Percentiles rank a stretch among this genome's conserved stretches.
Evolutionary conservation across 1,139 yeast species (phyloP).

Genomic region (Waltiozyma sp.): DNA sequence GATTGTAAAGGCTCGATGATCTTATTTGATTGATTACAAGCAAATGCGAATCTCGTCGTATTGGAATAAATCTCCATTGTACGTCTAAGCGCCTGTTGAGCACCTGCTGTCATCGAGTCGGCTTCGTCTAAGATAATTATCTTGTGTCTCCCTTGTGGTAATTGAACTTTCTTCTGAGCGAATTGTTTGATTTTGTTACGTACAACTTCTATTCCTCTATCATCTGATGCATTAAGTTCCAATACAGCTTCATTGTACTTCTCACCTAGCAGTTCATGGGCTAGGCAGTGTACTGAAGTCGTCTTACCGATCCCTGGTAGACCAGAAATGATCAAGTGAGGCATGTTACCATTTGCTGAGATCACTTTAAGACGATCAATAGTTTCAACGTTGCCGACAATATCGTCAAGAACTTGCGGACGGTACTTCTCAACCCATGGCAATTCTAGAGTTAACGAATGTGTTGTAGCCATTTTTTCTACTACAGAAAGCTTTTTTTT

Average conservation of each 20-base stretch:
- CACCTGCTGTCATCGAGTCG: slow-evolving; percentile 97
- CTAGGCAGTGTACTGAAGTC: slow-evolving; percentile 85
- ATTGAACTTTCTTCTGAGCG: slow-evolving; percentile 82
- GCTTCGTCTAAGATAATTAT: slow-evolving; percentile 90
- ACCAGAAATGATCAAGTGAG: slow-evolving; percentile 89
- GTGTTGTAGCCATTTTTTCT: slow-evolving; percentile 1
- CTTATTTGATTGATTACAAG: slow-evolving; percentile 89
- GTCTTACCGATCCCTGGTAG: slow-evolving; percentile 97
- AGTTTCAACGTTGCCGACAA: slow-evolving; percentile 91
- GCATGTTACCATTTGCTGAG: slow-evolving; percentile 91
- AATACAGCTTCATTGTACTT: slow-evolving; percentile 72
- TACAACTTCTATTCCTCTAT: slow-evolving; percentile 91
- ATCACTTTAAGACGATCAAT: slow-evolving; percentile 74
- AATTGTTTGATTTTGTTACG: slow-evolving; percentile 87
- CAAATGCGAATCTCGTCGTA: slow-evolving; percentile 94
- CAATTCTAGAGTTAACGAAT: slow-evolving; percentile 21
- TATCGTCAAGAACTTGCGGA: slow-evolving; percentile 66
- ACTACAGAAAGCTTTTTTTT: no score
- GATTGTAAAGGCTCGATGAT: slow-evolving; percentile 95
- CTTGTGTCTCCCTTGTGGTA: slow-evolving; percentile 71
- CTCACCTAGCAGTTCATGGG: slow-evolving; percentile 70
- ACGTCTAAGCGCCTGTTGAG: slow-evolving; percentile 93
- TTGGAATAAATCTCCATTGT: slow-evolving; percentile 95
- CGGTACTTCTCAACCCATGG: slow-evolving; percentile 87
- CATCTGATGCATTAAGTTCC: slow-evolving; percentile 93